These are phyloP conservation scores for Cladophialophora chaetospira DNA, from an alignment of 2,329 filamentous ascomycete genomes.

Conservation along the genomic window DNA sequence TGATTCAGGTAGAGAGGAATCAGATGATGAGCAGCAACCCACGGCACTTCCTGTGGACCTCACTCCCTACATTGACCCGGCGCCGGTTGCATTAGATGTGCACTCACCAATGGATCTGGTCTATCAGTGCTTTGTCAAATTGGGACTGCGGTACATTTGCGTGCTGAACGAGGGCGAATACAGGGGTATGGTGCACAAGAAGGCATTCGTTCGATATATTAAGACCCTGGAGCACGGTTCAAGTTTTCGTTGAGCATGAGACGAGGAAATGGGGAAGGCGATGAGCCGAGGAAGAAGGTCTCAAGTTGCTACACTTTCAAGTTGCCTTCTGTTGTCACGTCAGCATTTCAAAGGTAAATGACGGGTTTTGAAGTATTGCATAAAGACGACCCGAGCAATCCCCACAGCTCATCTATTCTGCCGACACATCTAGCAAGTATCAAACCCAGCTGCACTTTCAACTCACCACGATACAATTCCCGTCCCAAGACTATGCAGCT, in stretches of 20 bases:
- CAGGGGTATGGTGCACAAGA: constrained; percentile 94
- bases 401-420: no score
- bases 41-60: constrained; percentile 74
- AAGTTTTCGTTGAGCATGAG: not conserved
- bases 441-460: no score
- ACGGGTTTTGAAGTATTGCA: no score
- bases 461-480: no score
- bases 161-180: constrained; percentile 82
- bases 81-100: constrained; percentile 85
- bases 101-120: constrained; percentile 90
- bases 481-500: no score
- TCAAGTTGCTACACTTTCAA: no score
- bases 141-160: constrained; percentile 90
- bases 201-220: constrained; percentile 92
- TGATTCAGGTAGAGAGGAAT: constrained; percentile 61
- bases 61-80: constrained; percentile 86
- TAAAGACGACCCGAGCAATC: no score
- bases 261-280: not conserved
- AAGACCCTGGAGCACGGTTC: constrained; percentile 69
- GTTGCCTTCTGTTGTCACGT: no score
- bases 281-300: not conserved
- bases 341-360: no score
- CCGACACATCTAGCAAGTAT: no score
- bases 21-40: constrained; percentile 61
- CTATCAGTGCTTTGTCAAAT: constrained; percentile 93